These are phyloP conservation scores for Colletotrichum tropicicola DNA, from an alignment of 2,329 filamentous ascomycete species.

Conservation along the genomic window DNA sequence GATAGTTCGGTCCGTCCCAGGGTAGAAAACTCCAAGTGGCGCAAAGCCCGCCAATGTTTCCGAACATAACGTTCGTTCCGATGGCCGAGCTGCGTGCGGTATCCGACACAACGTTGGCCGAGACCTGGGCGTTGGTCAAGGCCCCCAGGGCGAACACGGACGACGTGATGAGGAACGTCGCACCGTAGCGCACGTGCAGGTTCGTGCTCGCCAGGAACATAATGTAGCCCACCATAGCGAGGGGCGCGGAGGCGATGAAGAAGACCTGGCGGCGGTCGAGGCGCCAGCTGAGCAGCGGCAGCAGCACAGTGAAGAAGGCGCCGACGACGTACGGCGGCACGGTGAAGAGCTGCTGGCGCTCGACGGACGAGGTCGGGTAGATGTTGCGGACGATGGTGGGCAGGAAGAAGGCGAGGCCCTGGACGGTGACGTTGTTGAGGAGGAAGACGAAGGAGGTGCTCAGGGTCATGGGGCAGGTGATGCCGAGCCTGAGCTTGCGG, in stretches of 20 bases:
- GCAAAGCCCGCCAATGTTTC: conserved; percentile 61
- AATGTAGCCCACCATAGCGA: conserved; percentile 70
- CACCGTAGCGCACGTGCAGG: conserved; percentile 64
- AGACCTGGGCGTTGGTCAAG: conserved; percentile 69
- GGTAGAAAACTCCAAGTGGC: conserved; percentile 60
- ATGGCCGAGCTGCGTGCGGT: conserved; percentile 71
- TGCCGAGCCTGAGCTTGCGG: conserved; percentile 66
- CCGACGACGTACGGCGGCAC: conserved; percentile 73
- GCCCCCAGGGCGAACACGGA: conserved; percentile 70
- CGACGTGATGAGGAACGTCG: conserved; percentile 69
- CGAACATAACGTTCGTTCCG: conserved; percentile 69
- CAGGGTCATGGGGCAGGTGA: conserved; percentile 67
- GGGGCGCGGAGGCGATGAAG: conserved; percentile 61
- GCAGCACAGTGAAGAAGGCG: conserved; percentile 65
- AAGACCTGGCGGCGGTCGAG: conserved; percentile 63
- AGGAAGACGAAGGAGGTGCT: conserved; percentile 66
- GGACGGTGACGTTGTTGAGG: conserved; percentile 73
- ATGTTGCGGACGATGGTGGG: conserved; percentile 73
- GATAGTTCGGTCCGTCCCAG: conserved; percentile 70
- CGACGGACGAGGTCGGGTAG: conserved; percentile 65
- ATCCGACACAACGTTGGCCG: conserved; percentile 72
- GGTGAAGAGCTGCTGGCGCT: conserved; percentile 70
- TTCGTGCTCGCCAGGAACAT: conserved; percentile 66
- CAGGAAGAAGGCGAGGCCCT: conserved; percentile 72
- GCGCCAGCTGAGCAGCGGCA: conserved; percentile 66